Conservation (phyloP, 805 yeast species). For the Monosporozyma yasuniensis region DNA sequence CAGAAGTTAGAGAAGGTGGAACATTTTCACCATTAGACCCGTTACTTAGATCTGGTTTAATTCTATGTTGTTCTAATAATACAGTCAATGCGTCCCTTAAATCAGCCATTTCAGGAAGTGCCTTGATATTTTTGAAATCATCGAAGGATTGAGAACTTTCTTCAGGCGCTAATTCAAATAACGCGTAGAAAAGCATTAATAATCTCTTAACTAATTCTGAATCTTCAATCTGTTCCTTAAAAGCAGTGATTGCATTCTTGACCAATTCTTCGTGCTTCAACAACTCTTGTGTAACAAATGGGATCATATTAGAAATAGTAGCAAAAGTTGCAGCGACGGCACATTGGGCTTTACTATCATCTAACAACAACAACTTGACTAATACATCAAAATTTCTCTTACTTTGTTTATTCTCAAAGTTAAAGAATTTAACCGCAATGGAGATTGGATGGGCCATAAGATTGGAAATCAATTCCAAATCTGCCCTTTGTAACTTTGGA, state of each 20-base stretch:
- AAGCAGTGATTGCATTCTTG: constrained; percentile 18
- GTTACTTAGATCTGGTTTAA: background rate
- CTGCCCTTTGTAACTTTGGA: constrained; percentile 44
- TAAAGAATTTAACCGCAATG: constrained; percentile 48
- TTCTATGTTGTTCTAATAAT: constrained; percentile 5
- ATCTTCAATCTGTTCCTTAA: constrained; percentile 25
- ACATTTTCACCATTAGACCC: background rate
- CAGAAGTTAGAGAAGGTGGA: background rate
- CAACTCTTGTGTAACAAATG: constrained; percentile 30
- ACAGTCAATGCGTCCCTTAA: constrained; percentile 12
- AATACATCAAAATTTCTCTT: constrained; percentile 35
- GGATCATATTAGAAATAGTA: constrained; percentile 27
- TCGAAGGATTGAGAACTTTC: constrained; percentile 2
- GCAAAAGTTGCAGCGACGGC: constrained; percentile 34
- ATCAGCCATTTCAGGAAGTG: constrained; percentile 1
- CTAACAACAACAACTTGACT: constrained; percentile 34
- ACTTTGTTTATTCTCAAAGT: constrained; percentile 34
- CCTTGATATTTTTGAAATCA: constrained; percentile 1
- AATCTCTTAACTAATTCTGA: constrained; percentile 27
- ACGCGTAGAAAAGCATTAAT: constrained; percentile 25
- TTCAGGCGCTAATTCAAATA: constrained; percentile 18
- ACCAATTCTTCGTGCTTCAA: constrained; percentile 20
- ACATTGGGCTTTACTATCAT: constrained; percentile 35
- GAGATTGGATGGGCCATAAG: constrained; percentile 35
- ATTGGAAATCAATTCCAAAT: constrained; percentile 58